Conservation (phyloP, 2,329 filamentous ascomycete genomes). For the Graphiopsis chlorocephala region DNA sequence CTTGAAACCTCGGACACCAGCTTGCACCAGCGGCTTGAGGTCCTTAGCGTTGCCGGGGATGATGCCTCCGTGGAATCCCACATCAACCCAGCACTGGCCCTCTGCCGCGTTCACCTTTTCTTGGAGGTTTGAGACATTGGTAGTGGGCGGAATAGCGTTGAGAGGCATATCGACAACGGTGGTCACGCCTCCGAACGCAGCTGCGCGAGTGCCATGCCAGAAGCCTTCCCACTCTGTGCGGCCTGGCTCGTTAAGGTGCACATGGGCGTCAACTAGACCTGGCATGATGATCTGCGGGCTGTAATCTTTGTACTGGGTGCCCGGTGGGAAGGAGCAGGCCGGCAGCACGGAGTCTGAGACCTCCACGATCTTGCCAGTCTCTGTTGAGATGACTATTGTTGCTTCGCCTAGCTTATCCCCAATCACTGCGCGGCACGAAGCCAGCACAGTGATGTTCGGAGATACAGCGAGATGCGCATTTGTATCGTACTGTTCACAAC, state of each 20-base stretch:
- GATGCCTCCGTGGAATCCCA: conserved; percentile 96
- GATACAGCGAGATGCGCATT: background rate
- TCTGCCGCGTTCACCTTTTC: conserved; percentile 81
- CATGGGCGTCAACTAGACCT: conserved; percentile 92
- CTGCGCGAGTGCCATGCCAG: conserved; percentile 87
- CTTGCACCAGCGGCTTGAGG: conserved; percentile 74
- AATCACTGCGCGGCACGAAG: conserved; percentile 79
- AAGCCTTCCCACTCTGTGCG: conserved; percentile 99
- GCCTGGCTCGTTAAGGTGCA: conserved; percentile 95
- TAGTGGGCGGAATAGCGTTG: conserved; percentile 95
- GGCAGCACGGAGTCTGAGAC: conserved; percentile 74
- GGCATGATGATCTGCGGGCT: conserved; percentile 82
- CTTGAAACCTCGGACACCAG: conserved; percentile 92
- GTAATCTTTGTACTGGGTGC: conserved; percentile 75
- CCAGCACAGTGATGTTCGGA: conserved; percentile 64
- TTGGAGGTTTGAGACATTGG: conserved; percentile 75
- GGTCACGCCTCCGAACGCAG: conserved; percentile 92
- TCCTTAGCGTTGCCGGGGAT: conserved; percentile 84
- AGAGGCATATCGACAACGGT: conserved; percentile 97
- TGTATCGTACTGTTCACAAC: background rate
- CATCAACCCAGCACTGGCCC: conserved; percentile 95
- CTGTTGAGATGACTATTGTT: conserved; percentile 74
- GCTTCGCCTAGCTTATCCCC: conserved; percentile 74
- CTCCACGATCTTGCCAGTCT: conserved; percentile 79
- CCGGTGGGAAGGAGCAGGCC: conserved; percentile 67